phyloP scores from a whole-genome alignment of 2,329 filamentous ascomycete species.

The Akanthomyces lecanii region DNA sequence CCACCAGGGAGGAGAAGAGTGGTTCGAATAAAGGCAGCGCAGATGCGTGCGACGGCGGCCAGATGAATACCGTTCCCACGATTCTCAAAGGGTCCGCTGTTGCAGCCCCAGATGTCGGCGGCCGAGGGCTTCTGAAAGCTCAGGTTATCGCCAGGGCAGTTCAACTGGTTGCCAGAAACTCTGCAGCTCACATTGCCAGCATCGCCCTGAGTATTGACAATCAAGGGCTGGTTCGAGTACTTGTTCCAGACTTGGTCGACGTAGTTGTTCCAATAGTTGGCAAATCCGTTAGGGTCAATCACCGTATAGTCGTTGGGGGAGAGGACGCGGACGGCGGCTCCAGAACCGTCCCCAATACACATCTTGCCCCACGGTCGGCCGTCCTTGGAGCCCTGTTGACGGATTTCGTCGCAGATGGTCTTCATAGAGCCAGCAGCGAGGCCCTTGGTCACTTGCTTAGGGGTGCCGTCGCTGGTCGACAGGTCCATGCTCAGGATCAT shows the following conservation, averaged over 20 bases:
- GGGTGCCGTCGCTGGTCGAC: slow-evolving; percentile 31
- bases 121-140: slow-evolving; percentile 40
- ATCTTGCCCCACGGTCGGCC: slow-evolving; percentile 41
- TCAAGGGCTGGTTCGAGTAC: slow-evolving; percentile 36
- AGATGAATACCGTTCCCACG: slow-evolving; percentile 34
- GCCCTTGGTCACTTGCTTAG: slow-evolving; percentile 37
- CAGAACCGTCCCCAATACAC: slow-evolving; percentile 36
- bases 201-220: slow-evolving; percentile 40
- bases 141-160: slow-evolving; percentile 40
- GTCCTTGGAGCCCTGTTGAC: slow-evolving; percentile 34
- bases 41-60: slow-evolving; percentile 44
- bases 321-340: slow-evolving; percentile 40
- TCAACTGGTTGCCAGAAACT: slow-evolving; percentile 32
- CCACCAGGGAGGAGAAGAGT: slow-evolving; percentile 45
- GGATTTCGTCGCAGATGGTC: slow-evolving; percentile 39
- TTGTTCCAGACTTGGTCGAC: slow-evolving; percentile 44
- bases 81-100: slow-evolving; percentile 44
- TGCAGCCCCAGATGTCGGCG: slow-evolving; percentile 48
- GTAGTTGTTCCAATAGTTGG: slow-evolving; percentile 42
- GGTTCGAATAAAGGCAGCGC: slow-evolving; percentile 47
- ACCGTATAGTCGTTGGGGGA: slow-evolving; percentile 40
- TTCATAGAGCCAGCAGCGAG: slow-evolving; percentile 33
- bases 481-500: slow-evolving; percentile 48
- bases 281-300: slow-evolving; percentile 33
- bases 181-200: slow-evolving; percentile 38